Percentiles rank a stretch among this genome's conserved stretches.
These are phyloP conservation scores for Arachnopeziza araneosa DNA, from an alignment of 2,329 filamentous ascomycete species.

Conservation along the genomic window DNA sequence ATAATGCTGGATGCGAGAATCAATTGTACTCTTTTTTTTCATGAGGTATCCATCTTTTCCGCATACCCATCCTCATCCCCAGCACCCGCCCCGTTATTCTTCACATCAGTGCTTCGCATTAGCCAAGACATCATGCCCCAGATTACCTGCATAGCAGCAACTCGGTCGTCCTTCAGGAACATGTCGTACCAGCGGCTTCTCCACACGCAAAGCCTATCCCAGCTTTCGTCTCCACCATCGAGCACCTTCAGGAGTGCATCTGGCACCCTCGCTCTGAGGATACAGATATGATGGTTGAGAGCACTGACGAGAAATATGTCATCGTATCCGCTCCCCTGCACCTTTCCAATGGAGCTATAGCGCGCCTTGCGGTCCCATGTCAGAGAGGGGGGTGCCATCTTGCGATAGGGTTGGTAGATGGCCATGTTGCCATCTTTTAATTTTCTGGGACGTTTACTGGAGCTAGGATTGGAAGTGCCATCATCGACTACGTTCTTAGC, in stretches of 20 bases:
- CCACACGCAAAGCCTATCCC: slow-evolving; percentile 43
- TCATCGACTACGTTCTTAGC: slow-evolving; percentile 16
- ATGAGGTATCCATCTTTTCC: background rate
- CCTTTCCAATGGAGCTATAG: slow-evolving; percentile 52
- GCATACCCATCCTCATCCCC: background rate
- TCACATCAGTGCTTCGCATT: slow-evolving; percentile 35
- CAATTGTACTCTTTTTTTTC: background rate
- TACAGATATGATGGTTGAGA: slow-evolving; percentile 55
- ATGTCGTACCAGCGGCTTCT: slow-evolving; percentile 58
- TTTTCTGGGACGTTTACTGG: slow-evolving; percentile 16
- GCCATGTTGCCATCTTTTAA: slow-evolving; percentile 36
- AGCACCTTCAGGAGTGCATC: slow-evolving; percentile 46
- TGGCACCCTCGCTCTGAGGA: slow-evolving; percentile 55
- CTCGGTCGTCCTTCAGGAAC: slow-evolving; percentile 47
- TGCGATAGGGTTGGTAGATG: slow-evolving; percentile 60
- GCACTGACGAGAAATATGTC: slow-evolving; percentile 58
- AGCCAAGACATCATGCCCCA: slow-evolving; percentile 57
- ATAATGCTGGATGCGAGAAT: background rate
- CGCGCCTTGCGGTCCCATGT: slow-evolving; percentile 56
- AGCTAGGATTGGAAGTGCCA: background rate
- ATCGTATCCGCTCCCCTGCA: slow-evolving; percentile 44
- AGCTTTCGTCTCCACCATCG: slow-evolving; percentile 41
- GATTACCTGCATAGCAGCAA: slow-evolving; percentile 50
- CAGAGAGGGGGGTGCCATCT: slow-evolving; percentile 50
- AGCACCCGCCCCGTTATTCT: background rate